phyloP scores from a whole-genome alignment of 75 land plant genomes.

The Selaginella tamariscina region DNA sequence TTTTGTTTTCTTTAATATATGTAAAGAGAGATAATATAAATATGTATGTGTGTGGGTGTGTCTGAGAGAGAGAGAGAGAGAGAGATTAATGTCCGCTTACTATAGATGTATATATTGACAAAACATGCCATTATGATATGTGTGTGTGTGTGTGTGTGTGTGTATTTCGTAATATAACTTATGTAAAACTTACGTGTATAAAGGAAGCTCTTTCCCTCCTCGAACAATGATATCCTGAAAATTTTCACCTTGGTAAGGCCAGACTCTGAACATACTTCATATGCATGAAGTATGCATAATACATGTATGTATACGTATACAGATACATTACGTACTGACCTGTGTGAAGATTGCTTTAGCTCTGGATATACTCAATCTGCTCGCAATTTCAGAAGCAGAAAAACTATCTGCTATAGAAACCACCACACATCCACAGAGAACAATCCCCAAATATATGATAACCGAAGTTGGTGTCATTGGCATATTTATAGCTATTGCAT shows the following conservation, averaged over 20 bases:
- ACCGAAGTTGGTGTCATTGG: conserved; percentile 75
- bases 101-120: neutral
- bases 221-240: conserved; percentile 75
- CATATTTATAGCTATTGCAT: conserved; percentile 95
- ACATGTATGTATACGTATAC: no score
- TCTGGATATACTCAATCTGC: conserved; percentile 68
- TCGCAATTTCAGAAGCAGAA: conserved; percentile 64
- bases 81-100: neutral
- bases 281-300: no score
- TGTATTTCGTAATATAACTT: conserved; percentile 11
- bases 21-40: conserved; percentile 4
- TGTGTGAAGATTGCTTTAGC: conserved; percentile 90
- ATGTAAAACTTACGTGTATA: conserved; percentile 67
- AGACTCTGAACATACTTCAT: no score
- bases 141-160: neutral
- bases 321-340: conserved; percentile 38
- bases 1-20: conserved; percentile 1
- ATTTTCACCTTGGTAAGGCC: no score
- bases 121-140: neutral
- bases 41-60: no score
- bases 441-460: conserved; percentile 72
- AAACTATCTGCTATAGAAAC: conserved; percentile 98
- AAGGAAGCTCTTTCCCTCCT: conserved; percentile 54
- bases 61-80: neutral
- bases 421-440: conserved; percentile 74